A percentile compares a stretch with the other conserved stretches of the same genome.
Conservation (phyloP, 257 asterid genomes). For the Gynochthodes officinalis region DNA sequence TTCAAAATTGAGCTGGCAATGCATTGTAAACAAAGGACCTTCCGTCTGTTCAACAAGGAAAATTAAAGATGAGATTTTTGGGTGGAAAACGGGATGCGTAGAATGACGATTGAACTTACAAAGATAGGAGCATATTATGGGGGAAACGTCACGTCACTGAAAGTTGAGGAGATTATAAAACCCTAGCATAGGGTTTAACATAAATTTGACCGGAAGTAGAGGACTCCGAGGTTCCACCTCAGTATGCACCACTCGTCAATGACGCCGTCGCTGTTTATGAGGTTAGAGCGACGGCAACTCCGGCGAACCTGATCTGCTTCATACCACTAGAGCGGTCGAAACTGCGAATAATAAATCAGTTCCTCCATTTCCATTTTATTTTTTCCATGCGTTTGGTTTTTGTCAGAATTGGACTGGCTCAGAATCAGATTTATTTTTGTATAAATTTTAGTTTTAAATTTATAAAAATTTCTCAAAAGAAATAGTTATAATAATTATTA, state of each 20-base stretch:
- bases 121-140: slow-evolving; percentile 13
- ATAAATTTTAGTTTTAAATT: too few species aligned
- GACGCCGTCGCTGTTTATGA: neutral
- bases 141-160: neutral
- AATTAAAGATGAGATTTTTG: neutral
- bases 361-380: neutral
- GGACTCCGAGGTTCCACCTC: too few species aligned
- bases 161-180: neutral
- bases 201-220: too few species aligned
- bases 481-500: too few species aligned
- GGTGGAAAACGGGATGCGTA: neutral
- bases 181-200: neutral
- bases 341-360: neutral
- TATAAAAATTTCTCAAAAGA: too few species aligned
- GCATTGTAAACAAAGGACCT: neutral
- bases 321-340: neutral
- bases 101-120: slow-evolving; percentile 14
- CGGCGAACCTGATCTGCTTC: neutral
- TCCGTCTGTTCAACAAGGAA: slow-evolving; percentile 6
- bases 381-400: too few species aligned
- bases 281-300: neutral
- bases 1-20: slow-evolving; percentile 7
- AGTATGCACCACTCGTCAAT: too few species aligned
- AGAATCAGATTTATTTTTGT: too few species aligned
- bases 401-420: too few species aligned